Conservation (phyloP, 441 rosid species). For the Lepidium campestre region DNA sequence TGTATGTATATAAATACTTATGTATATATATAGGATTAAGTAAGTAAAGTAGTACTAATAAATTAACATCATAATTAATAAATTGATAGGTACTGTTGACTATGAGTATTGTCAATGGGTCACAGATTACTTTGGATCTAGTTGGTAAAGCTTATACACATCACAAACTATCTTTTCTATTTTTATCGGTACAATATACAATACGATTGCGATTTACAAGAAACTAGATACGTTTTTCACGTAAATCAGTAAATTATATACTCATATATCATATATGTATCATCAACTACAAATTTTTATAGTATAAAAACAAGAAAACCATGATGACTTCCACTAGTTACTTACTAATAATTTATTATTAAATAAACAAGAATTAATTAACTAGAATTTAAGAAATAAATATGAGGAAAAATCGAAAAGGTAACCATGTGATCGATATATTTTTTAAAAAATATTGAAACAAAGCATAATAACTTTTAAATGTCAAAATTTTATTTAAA, state of each 20-base stretch:
- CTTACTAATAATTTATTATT: not conserved
- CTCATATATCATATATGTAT: not conserved
- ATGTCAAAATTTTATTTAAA: no score
- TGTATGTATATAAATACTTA: no score
- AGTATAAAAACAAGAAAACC: not conserved
- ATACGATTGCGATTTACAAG: slow-evolving; percentile 5
- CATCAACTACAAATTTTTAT: not conserved
- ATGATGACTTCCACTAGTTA: not conserved
- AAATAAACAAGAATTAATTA: not conserved
- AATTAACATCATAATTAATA: not conserved
- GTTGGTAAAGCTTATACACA: not conserved
- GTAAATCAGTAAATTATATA: not conserved
- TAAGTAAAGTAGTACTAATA: not conserved
- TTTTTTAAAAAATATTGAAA: no score
- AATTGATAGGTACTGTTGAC: not conserved
- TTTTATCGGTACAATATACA: not conserved
- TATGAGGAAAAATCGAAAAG: not conserved
- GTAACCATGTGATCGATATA: not conserved
- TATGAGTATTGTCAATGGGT: not conserved
- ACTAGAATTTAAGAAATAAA: not conserved
- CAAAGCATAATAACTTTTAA: no score
- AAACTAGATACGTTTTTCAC: not conserved
- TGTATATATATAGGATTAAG: no score
- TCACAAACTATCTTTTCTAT: no score
- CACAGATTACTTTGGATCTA: not conserved